Evolutionary conservation across 2,329 filamentous ascomycete species (phyloP).

Genomic region (Pyricularia grisea): DNA sequence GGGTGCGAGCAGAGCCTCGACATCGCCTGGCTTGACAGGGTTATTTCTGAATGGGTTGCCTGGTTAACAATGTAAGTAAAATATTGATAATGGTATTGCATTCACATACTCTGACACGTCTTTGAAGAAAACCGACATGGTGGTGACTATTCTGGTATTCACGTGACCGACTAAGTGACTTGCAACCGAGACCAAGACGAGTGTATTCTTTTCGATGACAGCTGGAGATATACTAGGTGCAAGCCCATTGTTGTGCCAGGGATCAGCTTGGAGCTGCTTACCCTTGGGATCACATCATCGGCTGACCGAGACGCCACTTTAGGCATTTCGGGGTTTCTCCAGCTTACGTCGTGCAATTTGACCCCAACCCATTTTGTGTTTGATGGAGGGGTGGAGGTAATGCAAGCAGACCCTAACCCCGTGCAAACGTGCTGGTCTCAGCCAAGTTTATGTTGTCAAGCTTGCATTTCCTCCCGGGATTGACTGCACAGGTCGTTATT

Average conservation of each 20-base stretch:
- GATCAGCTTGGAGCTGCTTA: neutral
- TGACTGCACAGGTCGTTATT: too few relatives aligned
- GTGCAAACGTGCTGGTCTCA: neutral
- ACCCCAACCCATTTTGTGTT: neutral
- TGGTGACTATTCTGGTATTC: neutral
- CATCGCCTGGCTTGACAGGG: conserved; percentile 29
- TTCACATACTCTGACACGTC: conserved; percentile 22
- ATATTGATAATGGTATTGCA: conserved; percentile 10
- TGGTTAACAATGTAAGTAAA: neutral
- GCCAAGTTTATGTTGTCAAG: too few relatives aligned
- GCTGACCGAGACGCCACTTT: neutral
- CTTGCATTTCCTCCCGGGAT: too few relatives aligned
- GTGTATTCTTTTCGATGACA: neutral
- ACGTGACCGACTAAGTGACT: neutral
- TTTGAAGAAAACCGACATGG: conserved; percentile 29
- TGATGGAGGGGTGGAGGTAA: neutral
- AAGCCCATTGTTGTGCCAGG: neutral
- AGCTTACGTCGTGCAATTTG: neutral
- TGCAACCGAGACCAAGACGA: neutral
- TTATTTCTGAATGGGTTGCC: conserved; percentile 15
- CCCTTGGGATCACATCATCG: neutral
- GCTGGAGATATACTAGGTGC: neutral
- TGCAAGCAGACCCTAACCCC: neutral
- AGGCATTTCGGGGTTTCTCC: neutral
- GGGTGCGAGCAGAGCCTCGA: conserved; percentile 21